Evolutionary conservation across 768 basidiomycete species (phyloP).

Genomic region (Serendipita sp.): DNA sequence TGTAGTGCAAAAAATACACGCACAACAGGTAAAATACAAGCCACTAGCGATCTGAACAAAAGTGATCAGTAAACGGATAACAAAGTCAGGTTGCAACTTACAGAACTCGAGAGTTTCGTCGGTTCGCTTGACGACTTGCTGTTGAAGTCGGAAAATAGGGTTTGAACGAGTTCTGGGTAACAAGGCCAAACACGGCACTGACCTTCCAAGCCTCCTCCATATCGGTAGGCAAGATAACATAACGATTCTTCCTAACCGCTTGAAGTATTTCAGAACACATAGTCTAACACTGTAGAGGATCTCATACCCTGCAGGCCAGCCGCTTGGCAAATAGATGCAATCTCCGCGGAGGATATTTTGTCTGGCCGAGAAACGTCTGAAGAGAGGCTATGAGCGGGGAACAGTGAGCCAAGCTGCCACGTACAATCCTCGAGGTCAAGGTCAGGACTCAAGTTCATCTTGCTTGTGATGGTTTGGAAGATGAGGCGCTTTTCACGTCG

Average conservation of each 20-base stretch:
- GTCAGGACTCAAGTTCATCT: conserved; percentile 96
- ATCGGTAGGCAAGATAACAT: conserved; percentile 89
- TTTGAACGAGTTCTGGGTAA: conserved; percentile 19
- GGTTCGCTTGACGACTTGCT: conserved; percentile 92
- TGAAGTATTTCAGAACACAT: neutral
- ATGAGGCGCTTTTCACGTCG: conserved; percentile 89
- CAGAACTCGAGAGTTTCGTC: conserved; percentile 98
- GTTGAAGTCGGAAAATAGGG: conserved; percentile 20
- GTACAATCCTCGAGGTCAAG: conserved; percentile 96
- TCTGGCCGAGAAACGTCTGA: conserved; percentile 94
- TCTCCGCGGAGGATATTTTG: conserved; percentile 87
- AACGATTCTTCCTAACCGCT: conserved; percentile 97
- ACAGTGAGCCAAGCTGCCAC: conserved; percentile 16
- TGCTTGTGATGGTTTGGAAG: conserved; percentile 91
- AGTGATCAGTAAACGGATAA: conserved; percentile 7
- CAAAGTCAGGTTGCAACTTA: conserved; percentile 19
- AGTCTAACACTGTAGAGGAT: neutral
- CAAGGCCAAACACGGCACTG: conserved; percentile 21
- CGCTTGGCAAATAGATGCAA: conserved; percentile 87
- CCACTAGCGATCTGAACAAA: conserved; percentile 23
- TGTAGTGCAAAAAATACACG: conserved; percentile 23
- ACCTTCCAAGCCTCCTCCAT: conserved; percentile 99
- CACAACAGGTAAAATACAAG: conserved; percentile 8
- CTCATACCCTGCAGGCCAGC: conserved; percentile 80
- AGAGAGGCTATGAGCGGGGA: neutral